These are phyloP conservation scores for Suillus subaureus DNA, from an alignment of 768 basidiomycete species.

Conservation along the genomic window DNA sequence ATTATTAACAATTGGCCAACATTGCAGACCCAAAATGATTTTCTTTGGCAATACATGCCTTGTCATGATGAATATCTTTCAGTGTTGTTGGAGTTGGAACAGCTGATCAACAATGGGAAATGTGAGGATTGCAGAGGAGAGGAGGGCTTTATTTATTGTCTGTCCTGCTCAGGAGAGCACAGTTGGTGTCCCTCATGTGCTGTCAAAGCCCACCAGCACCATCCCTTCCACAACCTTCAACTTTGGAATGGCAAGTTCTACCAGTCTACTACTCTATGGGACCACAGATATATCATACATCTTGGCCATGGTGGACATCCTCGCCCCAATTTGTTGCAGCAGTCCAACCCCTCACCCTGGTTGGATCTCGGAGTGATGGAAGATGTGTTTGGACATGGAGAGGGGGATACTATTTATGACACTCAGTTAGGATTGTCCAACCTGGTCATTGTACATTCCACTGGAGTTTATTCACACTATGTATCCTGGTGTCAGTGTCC, in stretches of 20 bases:
- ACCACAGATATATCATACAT: conserved; percentile 21
- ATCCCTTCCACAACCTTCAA: conserved; percentile 20
- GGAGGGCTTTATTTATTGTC: neutral
- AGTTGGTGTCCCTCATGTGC: conserved; percentile 8
- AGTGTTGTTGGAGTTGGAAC: conserved; percentile 3
- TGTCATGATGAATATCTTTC: neutral
- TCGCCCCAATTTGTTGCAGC: no score
- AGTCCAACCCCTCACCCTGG: no score
- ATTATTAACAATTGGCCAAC: no score
- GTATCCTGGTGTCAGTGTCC: no score
- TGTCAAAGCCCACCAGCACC: neutral
- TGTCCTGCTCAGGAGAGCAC: conserved; percentile 9
- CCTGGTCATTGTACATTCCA: no score
- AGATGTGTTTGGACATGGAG: no score
- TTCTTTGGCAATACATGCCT: no score
- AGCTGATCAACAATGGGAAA: neutral
- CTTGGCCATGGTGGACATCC: conserved; percentile 19
- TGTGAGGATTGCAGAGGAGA: neutral
- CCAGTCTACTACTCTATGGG: conserved; percentile 15
- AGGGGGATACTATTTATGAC: no score
- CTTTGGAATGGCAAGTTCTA: conserved; percentile 25
- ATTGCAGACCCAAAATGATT: no score
- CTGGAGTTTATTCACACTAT: no score
- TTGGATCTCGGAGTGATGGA: no score
- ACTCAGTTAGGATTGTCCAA: no score